Percentiles rank a stretch among this genome's conserved stretches.
Conservation (phyloP, 2,329 filamentous ascomycete species). For the Apiospora hydei region DNA sequence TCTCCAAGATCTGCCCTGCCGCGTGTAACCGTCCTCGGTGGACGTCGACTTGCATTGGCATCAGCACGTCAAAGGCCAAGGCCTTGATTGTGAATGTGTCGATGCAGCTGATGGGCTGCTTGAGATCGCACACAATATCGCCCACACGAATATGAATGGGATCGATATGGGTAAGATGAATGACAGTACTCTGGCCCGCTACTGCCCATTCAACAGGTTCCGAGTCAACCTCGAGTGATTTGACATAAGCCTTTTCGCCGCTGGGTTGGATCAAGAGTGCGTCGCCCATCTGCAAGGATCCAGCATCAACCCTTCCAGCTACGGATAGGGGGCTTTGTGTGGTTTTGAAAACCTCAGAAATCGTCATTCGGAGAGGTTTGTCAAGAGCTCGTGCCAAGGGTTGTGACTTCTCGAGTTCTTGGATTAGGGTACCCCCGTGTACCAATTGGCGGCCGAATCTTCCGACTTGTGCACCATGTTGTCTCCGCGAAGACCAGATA, state of each 20-base stretch:
- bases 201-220: slow-evolving; percentile 86
- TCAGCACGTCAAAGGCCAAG: slow-evolving; percentile 86
- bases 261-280: slow-evolving; percentile 80
- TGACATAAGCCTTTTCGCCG: slow-evolving; percentile 81
- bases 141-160: slow-evolving; percentile 81
- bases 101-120: slow-evolving; percentile 72
- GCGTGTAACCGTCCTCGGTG: slow-evolving; percentile 85
- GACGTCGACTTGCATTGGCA: slow-evolving; percentile 89
- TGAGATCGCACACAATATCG: slow-evolving; percentile 81
- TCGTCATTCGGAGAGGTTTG: slow-evolving; percentile 84
- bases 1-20: slow-evolving; percentile 74
- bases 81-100: slow-evolving; percentile 83
- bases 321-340: slow-evolving; percentile 84
- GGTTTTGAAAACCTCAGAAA: slow-evolving; percentile 86
- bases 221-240: slow-evolving; percentile 79
- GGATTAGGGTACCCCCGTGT: slow-evolving; percentile 80
- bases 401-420: slow-evolving; percentile 85
- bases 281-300: slow-evolving; percentile 85
- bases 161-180: slow-evolving; percentile 89
- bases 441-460: slow-evolving; percentile 74
- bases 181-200: slow-evolving; percentile 84
- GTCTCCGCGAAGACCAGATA: slow-evolving; percentile 87
- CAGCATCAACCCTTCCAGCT: slow-evolving; percentile 84
- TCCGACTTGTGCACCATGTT: slow-evolving; percentile 74
- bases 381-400: slow-evolving; percentile 74